Conservation (phyloP, 331 rosid genomes). For the Acacia pycnantha region DNA sequence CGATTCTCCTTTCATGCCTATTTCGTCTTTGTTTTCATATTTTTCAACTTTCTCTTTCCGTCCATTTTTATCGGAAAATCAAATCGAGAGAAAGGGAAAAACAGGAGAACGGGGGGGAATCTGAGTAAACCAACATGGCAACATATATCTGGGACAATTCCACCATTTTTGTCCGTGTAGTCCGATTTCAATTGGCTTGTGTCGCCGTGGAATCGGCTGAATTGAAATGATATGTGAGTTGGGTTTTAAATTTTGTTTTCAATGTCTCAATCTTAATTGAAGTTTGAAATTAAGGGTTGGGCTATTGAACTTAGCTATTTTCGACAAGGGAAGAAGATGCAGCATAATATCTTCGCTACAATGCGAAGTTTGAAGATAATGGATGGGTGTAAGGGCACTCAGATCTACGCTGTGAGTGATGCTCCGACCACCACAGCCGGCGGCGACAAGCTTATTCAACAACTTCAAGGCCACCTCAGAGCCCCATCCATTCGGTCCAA, state of each 20-base stretch:
- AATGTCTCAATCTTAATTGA: conserved; percentile 22
- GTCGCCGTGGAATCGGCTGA: background rate
- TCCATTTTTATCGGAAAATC: conserved; percentile 38
- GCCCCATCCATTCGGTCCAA: conserved; percentile 45
- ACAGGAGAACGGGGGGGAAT: background rate
- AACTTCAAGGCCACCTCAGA: conserved; percentile 54
- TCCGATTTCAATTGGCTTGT: conserved; percentile 30
- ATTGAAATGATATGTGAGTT: background rate
- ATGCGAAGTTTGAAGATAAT: conserved; percentile 84
- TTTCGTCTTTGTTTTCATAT: background rate
- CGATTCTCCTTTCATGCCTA: conserved; percentile 31
- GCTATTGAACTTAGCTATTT: background rate
- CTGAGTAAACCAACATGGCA: conserved; percentile 23
- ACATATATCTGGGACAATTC: background rate
- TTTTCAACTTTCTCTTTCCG: conserved; percentile 30
- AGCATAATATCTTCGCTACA: conserved; percentile 62
- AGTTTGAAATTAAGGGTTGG: background rate
- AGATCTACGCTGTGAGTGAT: conserved; percentile 56
- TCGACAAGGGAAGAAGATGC: conserved; percentile 47
- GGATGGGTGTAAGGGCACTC: conserved; percentile 82
- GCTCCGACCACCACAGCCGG: background rate
- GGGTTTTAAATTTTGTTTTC: background rate
- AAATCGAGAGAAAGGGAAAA: background rate
- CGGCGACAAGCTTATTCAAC: conserved; percentile 64
- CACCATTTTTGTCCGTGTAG: background rate